A percentile compares a stretch with the other conserved stretches of the same genome.
These are phyloP conservation scores for Oryza glumipatula DNA, from an alignment of 176 grass and related monocot species.

Conservation along the genomic window DNA sequence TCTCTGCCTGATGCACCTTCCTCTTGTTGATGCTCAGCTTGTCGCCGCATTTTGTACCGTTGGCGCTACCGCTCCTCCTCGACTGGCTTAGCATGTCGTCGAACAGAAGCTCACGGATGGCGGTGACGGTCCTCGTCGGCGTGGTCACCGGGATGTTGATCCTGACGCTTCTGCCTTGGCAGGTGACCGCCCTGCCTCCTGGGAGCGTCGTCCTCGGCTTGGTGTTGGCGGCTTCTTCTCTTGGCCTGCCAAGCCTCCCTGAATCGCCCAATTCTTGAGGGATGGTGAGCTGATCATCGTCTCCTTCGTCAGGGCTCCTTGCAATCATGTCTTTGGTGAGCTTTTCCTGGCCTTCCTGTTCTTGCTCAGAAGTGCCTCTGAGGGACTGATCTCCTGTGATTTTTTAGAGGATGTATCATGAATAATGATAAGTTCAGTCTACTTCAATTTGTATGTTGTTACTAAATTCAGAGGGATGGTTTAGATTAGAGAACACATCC, in stretches of 20 bases:
- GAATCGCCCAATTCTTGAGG: constrained; percentile 53
- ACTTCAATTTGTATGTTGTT: background rate
- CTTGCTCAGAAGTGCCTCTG: constrained; percentile 41
- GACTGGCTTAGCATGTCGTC: constrained; percentile 76
- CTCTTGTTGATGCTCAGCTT: constrained; percentile 88
- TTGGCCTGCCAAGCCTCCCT: constrained; percentile 51
- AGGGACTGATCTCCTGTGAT: constrained; percentile 65
- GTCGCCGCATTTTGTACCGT: constrained; percentile 37
- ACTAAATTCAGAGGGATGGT: background rate
- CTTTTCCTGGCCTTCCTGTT: constrained; percentile 62
- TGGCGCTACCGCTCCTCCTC: constrained; percentile 31
- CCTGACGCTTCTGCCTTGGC: constrained; percentile 83
- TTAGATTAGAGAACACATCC: background rate
- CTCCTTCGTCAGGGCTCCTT: constrained; percentile 35
- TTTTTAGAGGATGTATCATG: constrained; percentile 9
- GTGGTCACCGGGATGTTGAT: constrained; percentile 92
- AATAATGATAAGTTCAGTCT: background rate
- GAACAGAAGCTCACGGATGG: constrained; percentile 69
- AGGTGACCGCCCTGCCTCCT: constrained; percentile 64
- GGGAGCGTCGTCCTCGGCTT: constrained; percentile 71
- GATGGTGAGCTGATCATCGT: constrained; percentile 46
- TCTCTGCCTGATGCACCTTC: constrained; percentile 90
- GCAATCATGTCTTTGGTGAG: constrained; percentile 24
- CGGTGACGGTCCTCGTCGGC: constrained; percentile 77
- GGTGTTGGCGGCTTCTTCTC: constrained; percentile 44